Percentiles rank a stretch among this genome's conserved stretches.
Conservation (phyloP, 306 rosid species). For the Alnus rubra region DNA sequence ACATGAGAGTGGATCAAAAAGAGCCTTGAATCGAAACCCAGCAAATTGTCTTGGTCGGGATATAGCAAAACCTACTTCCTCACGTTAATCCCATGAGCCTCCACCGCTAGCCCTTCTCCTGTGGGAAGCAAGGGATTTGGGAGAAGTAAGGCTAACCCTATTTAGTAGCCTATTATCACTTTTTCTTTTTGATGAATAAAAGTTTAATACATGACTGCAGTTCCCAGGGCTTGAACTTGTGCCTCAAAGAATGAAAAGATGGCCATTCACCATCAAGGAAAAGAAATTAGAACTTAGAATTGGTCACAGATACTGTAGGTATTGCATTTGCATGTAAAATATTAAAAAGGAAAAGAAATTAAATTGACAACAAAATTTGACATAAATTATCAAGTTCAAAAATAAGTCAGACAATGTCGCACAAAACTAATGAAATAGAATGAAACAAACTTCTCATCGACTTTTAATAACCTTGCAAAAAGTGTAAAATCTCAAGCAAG, state of each 20-base stretch:
- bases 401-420: not conserved
- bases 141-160: not conserved
- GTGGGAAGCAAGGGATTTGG: not conserved
- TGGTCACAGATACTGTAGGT: not conserved
- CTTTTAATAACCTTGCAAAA: not conserved
- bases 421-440: slow-evolving; percentile 1
- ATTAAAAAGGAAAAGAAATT: not conserved
- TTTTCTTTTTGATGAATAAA: no score
- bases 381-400: not conserved
- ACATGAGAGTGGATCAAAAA: no score
- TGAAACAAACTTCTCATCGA: not conserved
- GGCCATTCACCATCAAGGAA: no score
- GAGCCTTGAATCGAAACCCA: no score
- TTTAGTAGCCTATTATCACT: no score
- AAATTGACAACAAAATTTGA: not conserved
- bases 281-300: not conserved
- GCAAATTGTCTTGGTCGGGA: no score
- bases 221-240: no score
- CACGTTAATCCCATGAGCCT: no score
- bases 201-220: no score
- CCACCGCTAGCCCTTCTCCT: no score
- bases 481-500: not conserved
- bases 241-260: no score
- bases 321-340: not conserved
- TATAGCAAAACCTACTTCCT: no score